Base-by-base conservation (phyloP, 352 stramenopile genomes). In the Aphanomyces cochlioides region DNA sequence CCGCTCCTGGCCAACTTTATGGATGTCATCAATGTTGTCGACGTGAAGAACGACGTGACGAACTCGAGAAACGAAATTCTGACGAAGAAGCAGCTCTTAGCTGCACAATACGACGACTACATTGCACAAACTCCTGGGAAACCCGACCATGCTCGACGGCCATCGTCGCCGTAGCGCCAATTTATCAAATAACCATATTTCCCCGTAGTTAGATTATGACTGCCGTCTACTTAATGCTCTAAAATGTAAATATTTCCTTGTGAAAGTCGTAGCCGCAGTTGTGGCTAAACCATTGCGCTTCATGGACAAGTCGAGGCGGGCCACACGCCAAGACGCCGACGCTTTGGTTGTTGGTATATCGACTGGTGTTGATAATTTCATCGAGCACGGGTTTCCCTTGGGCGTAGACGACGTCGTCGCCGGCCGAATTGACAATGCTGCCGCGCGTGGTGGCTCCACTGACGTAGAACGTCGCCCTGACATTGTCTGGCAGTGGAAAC, bases 201-300 rank as follows among this genome's bases (percentile, higher is more conserved):
- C 28, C 28, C 28, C 28, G 28, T 28, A 28, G 28, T 28, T 28
- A 28, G 28, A 28, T 28, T 28, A 0, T 0, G 28, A 28, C 28
- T 28, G 2, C 28, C 28, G 28, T 28, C 28, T 28, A 28, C 28
- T 28, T 28, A 28, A 28, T 28, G 13, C 38, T 17, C 28, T 94
- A 95, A 81, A 95, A 88, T 74, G 92, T 80, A 80, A 95, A 95
- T 75, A 91, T 81, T 72, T 95, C 87, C 75, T 83, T 93, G 78
- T 95, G 87, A 43, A 95, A 85, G 78, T 95, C 87, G 68, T 92
- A 95, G 75, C 92, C 92, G 66, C 87, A 95, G 56, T 79, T 88
- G 60, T 79, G 78, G 21, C 84, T 81, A 71, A 93, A 82, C 3
- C 75, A 81, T 73, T 95, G 83, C 17, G 92, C 82, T 12, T 79